Base-by-base conservation (phyloP, 2,329 filamentous ascomycete genomes). In the Aureobasidium sp. region DNA sequence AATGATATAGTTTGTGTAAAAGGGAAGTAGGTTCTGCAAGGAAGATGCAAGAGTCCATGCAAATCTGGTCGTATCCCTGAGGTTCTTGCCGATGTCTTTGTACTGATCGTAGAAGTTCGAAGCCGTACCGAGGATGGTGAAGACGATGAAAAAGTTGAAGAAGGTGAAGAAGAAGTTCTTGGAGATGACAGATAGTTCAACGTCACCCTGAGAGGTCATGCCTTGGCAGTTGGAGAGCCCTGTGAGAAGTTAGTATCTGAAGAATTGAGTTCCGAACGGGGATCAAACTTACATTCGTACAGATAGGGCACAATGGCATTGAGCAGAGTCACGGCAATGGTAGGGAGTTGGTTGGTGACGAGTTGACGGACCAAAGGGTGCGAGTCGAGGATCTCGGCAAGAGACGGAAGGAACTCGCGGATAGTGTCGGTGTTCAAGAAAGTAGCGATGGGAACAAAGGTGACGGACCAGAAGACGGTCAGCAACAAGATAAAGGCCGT, bases 101-200 rank as follows among this genome's bases (percentile, higher is more conserved):
- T 82, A 81, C 20, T 45, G 39, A 20, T 57, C 53, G 29, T 58
- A 58, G 58, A 88, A 83, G 60, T 87, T 85, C 42, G 88, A 85
- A 1, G 85, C 90, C 5, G 91, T 91, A 60, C 89, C 89, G 49
- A 96, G 89, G 29, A 94, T 83, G 0, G 93, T 95, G 73, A 97
- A 97, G 48, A 97, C 85, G 56, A 97, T 84, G 76, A 99, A 99
- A 62, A 97, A 90, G 76, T 99, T 99, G 84, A 99, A 97, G 76
- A 99, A 99, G 11, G 89, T 92, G 73, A 99, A 99, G 81, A 97
- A 96, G 77, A 97, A 99, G 75, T 97, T 99, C 78, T 99, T 99
- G 60, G 91, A 96, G 67, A 99, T 93, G 48, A 95, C 82, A 0
- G 94, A 97, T 7, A 99, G 81, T 74, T 97, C 94, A 25, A 99